Evolutionary conservation across 1,284 basidiomycete species (phyloP).

Genomic region (Malassezia globosa): DNA sequence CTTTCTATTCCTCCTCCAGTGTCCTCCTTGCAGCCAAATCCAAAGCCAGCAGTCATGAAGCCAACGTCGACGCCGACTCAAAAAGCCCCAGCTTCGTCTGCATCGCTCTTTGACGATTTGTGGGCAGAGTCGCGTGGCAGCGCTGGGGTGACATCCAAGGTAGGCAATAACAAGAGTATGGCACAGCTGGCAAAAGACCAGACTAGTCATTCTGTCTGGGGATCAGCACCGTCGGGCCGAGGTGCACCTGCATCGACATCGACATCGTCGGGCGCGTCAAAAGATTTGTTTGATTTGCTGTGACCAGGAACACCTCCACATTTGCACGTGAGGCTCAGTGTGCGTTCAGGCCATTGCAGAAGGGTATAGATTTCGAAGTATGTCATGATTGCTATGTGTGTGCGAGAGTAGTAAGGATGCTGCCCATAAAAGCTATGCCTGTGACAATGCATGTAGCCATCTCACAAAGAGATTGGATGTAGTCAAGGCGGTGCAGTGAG

Average conservation of each 20-base stretch:
- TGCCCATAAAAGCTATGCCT: conserved; percentile 2
- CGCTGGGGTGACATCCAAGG: conserved; percentile 4
- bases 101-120: conserved; percentile 66
- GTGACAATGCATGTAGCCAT: background rate
- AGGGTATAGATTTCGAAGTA: conserved; percentile 9
- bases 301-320: no score
- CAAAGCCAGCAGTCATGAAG: conserved; percentile 17
- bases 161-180: conserved; percentile 39
- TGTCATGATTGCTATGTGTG: background rate
- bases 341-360: no score
- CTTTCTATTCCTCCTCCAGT: background rate
- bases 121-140: conserved; percentile 70
- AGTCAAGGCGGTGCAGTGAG: no score
- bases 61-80: background rate
- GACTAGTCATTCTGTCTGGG: conserved; percentile 18
- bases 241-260: background rate
- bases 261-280: background rate
- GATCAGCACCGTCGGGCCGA: background rate
- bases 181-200: conserved; percentile 46
- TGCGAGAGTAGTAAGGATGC: background rate
- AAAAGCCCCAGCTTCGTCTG: conserved; percentile 1
- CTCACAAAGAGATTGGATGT: no score
- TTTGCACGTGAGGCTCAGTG: no score
- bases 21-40: no score
- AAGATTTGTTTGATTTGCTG: conserved; percentile 17